phyloP scores from a whole-genome alignment of 116 monocot species.

The Trichopus zeylanicus region DNA sequence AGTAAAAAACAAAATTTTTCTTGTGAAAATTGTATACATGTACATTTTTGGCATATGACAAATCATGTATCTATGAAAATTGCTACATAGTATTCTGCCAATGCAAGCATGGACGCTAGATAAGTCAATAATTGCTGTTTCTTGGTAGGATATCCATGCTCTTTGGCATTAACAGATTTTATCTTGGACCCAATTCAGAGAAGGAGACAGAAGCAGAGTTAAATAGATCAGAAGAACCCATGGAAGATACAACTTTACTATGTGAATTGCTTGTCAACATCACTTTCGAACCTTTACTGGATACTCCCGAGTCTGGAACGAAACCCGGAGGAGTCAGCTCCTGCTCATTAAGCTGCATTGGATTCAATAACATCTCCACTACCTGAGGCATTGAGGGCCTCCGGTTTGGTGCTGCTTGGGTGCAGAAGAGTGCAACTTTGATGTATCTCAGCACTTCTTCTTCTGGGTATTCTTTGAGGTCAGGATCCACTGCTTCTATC shows the following conservation, averaged over 20 bases:
- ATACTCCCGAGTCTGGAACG: slow-evolving; percentile 13
- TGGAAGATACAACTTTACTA: slow-evolving; percentile 10
- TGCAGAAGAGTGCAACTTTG: slow-evolving; percentile 64
- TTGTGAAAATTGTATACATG: too few species aligned
- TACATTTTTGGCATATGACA: too few species aligned
- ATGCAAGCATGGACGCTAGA: too few species aligned
- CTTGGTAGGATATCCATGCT: too few species aligned
- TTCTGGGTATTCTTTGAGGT: slow-evolving; percentile 45
- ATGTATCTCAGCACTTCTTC: slow-evolving; percentile 48
- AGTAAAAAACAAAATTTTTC: too few species aligned
- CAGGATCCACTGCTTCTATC: slow-evolving; percentile 42
- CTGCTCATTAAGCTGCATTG: slow-evolving; percentile 32
- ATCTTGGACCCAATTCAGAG: slow-evolving; percentile 47
- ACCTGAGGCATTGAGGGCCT: slow-evolving; percentile 59
- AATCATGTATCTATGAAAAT: too few species aligned
- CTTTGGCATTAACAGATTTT: too few species aligned
- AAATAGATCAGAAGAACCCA: slow-evolving; percentile 1
- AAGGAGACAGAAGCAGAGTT: slow-evolving; percentile 22
- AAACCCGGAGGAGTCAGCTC: slow-evolving; percentile 54
- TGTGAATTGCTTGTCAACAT: slow-evolving; percentile 1
- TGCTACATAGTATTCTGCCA: too few species aligned
- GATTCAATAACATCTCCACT: slow-evolving; percentile 51
- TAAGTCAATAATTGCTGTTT: too few species aligned
- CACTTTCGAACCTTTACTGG: slow-evolving; percentile 11
- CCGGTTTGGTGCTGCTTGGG: slow-evolving; percentile 37